Evolutionary conservation across 805 yeast species (phyloP).

Genomic region (Sungouiella thailandica): DNA sequence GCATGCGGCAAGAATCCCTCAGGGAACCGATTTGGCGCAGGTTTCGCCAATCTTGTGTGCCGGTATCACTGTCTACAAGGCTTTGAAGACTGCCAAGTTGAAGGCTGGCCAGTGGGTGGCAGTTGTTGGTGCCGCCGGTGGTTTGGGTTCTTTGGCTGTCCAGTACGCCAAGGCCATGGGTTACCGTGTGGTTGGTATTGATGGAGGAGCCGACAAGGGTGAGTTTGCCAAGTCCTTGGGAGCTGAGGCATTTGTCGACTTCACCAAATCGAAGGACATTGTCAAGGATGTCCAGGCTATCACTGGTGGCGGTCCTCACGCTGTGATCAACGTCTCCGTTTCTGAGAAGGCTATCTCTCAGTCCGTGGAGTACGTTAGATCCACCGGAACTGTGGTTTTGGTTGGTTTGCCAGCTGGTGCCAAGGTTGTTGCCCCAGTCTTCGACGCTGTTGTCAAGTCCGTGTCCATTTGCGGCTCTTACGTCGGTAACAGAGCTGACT

Average conservation of each 20-base stretch:
- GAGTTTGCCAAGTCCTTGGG: slow-evolving; percentile 35
- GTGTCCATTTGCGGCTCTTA: slow-evolving; percentile 74
- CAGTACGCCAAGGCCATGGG: slow-evolving; percentile 81
- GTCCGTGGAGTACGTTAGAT: slow-evolving; percentile 34
- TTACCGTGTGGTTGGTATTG: slow-evolving; percentile 64
- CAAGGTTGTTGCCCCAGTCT: slow-evolving; percentile 62
- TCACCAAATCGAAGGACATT: slow-evolving; percentile 44
- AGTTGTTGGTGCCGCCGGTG: slow-evolving; percentile 77
- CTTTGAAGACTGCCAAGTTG: slow-evolving; percentile 72
- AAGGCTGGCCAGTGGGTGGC: slow-evolving; percentile 73
- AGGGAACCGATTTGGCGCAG: slow-evolving; percentile 67
- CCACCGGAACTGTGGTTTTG: slow-evolving; percentile 30
- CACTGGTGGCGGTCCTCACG: slow-evolving; percentile 75
- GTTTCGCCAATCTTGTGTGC: slow-evolving; percentile 86
- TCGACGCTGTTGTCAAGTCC: slow-evolving; percentile 69
- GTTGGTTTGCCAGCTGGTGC: slow-evolving; percentile 84
- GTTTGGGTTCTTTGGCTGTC: slow-evolving; percentile 68
- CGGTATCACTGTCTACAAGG: slow-evolving; percentile 89
- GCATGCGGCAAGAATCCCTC: slow-evolving; percentile 78
- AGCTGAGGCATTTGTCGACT: slow-evolving; percentile 25
- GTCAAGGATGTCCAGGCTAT: slow-evolving; percentile 49
- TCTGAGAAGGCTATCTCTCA: slow-evolving; percentile 60
- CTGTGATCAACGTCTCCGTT: slow-evolving; percentile 70
- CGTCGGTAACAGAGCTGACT: slow-evolving; percentile 86
- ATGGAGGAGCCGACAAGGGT: slow-evolving; percentile 62